Conservation (phyloP, 2,329 filamentous ascomycete genomes). For the Biscogniauxia mediterranea region DNA sequence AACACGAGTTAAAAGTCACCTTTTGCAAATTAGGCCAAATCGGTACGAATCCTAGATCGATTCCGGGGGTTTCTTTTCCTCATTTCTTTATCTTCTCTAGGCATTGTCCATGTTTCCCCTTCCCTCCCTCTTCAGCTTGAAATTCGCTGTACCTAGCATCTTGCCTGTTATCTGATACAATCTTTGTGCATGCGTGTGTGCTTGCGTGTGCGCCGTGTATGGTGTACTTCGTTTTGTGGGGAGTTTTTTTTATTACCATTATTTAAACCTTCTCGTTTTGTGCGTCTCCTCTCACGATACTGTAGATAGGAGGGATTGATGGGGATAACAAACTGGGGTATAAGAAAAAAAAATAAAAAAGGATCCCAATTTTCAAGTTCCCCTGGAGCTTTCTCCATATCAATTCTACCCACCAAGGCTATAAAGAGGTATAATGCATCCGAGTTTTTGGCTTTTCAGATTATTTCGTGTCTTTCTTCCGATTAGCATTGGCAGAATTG, state of each 20-base stretch:
- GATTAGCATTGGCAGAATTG: too few relatives aligned
- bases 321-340: too few relatives aligned
- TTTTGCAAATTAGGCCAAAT: not conserved
- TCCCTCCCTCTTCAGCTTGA: not conserved
- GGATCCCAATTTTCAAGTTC: too few relatives aligned
- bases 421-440: too few relatives aligned
- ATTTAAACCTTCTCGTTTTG: not conserved
- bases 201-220: not conserved
- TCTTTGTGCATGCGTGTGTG: not conserved
- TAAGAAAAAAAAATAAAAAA: not conserved
- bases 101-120: not conserved
- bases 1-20: not conserved
- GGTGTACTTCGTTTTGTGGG: not conserved
- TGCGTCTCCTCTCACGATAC: not conserved
- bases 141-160: not conserved
- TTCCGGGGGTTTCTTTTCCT: not conserved
- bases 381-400: too few relatives aligned
- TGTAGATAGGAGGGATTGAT: too few relatives aligned
- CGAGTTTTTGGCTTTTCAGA: too few relatives aligned
- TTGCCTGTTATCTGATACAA: not conserved
- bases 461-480: too few relatives aligned
- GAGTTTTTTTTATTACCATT: not conserved
- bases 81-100: not conserved
- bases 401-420: too few relatives aligned
- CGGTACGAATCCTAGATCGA: not conserved